These are phyloP conservation scores for Tolypocladium tundrense DNA, from an alignment of 2,329 filamentous ascomycete genomes.

Conservation along the genomic window DNA sequence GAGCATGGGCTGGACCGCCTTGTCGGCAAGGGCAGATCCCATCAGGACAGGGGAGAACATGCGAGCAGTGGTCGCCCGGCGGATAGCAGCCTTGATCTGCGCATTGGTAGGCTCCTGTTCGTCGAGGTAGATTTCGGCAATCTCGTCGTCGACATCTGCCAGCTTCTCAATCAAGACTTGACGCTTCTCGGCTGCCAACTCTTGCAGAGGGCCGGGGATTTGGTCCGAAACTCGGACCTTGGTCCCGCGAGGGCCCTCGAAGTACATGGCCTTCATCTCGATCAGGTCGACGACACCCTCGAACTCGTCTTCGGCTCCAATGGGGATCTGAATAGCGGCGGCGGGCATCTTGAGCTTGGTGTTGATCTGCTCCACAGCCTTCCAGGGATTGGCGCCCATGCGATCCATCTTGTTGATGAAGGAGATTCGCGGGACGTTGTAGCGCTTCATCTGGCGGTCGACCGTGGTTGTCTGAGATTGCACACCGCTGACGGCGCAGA, in stretches of 20 bases:
- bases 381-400: constrained; percentile 97
- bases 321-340: constrained; percentile 88
- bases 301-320: constrained; percentile 85
- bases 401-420: constrained; percentile 99
- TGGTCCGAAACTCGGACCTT: constrained; percentile 66
- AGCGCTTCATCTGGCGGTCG: constrained; percentile 96
- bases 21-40: constrained; percentile 91
- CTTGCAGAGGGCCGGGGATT: constrained; percentile 68
- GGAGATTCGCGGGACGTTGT: constrained; percentile 89
- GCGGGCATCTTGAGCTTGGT: constrained; percentile 87
- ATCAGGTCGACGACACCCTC: constrained; percentile 88
- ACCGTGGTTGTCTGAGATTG: constrained; percentile 98
- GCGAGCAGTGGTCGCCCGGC: constrained; percentile 74
- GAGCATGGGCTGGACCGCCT: constrained; percentile 90
- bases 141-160: constrained; percentile 95
- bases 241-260: constrained; percentile 74
- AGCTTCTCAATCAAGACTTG: constrained; percentile 85
- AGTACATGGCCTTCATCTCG: constrained; percentile 87
- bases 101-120: constrained; percentile 67
- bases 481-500: constrained; percentile 93
- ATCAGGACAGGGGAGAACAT: constrained; percentile 95
- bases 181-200: constrained; percentile 72
- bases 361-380: constrained; percentile 95
- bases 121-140: constrained; percentile 88
- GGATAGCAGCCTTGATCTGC: constrained; percentile 88